These are phyloP conservation scores for Neotropicomus parvogracilis DNA, from an alignment of 1,284 basidiomycete genomes.

Conservation along the genomic window DNA sequence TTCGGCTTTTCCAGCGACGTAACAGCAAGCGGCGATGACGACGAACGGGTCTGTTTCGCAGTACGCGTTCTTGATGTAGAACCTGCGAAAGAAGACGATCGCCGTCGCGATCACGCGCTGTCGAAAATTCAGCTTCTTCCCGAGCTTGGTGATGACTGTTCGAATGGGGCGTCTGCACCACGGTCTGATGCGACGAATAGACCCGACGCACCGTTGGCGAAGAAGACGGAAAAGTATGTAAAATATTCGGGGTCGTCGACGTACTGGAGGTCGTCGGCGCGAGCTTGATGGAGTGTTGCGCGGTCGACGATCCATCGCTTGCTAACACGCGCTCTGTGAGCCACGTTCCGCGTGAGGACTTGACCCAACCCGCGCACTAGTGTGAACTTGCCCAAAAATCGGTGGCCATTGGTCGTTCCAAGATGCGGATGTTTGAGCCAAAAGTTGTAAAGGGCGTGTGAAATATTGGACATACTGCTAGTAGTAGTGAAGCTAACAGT, in stretches of 20 bases:
- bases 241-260: constrained; percentile 72
- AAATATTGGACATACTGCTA: too few relatives aligned
- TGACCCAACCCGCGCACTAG: constrained; percentile 46
- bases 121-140: constrained; percentile 78
- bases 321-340: constrained; percentile 40
- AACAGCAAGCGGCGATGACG: constrained; percentile 90
- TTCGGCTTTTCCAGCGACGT: constrained; percentile 95
- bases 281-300: constrained; percentile 67
- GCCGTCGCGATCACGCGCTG: constrained; percentile 93
- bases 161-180: background rate
- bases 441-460: too few relatives aligned
- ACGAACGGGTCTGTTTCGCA: constrained; percentile 93
- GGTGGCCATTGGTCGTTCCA: constrained; percentile 58
- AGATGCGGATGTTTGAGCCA: too few relatives aligned
- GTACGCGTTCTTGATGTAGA: constrained; percentile 92
- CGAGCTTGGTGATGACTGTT: constrained; percentile 51
- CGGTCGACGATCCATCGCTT: constrained; percentile 88
- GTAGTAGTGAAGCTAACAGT: too few relatives aligned
- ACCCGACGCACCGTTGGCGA: constrained; percentile 63
- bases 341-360: constrained; percentile 8
- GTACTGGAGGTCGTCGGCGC: constrained; percentile 72
- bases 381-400: constrained; percentile 76
- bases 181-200: background rate
- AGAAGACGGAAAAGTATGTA: constrained; percentile 80
- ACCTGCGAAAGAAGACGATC: constrained; percentile 89